Evolutionary conservation across 2,329 filamentous ascomycete genomes (phyloP), one percentile per base, ranked within the genome.

Genomic region (Thelonectria rubi): DNA sequence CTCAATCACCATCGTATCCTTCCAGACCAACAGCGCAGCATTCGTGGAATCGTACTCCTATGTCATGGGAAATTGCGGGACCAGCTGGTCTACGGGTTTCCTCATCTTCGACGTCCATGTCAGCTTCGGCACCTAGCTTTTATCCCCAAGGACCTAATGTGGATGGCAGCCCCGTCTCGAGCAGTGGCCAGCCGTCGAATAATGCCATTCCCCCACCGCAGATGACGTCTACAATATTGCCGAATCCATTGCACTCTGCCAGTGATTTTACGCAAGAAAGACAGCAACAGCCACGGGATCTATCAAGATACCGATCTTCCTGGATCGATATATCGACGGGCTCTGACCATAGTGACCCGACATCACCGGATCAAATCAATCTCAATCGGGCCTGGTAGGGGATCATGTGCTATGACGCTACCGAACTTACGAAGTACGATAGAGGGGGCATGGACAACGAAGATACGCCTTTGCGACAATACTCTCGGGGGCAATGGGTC

Each of bases 261-360:
- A 42, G 34, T 40, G 48, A 48, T 20, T 42, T 50, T 4, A 40
- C 55, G n/a, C 55, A 55, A 18, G 60, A 46, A 24, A 55, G 50
- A 21, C 48, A 51, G 21, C 48, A 55, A 18, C 53, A 51, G 18
- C 60, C 52, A 63, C 26, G 26, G 26, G 5, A 52, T 32, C 7
- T 48, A 20, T 37, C 46, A n/a, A 40, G 55, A 60, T 51, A 17
- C 11, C 34, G 34, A 37, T 26, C 21, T 18, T 21, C 5, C 30
- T 47, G 15, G 18, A 24, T 32, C 65, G 63, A 32, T 42, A 21
- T 20, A 10, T 21, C 37, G 57, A 53, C 42, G 64, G 60, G 37
- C 65, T 57, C 26, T 66, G 58, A 14, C 52, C 60, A 48, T 69
- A 63, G 68, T 69, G 58, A 39, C 7, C 53, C 21, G n/a, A n/a